These are phyloP conservation scores for Micractinium sp. DNA, from an alignment of 139 green algal genomes.

Conservation along the genomic window DNA sequence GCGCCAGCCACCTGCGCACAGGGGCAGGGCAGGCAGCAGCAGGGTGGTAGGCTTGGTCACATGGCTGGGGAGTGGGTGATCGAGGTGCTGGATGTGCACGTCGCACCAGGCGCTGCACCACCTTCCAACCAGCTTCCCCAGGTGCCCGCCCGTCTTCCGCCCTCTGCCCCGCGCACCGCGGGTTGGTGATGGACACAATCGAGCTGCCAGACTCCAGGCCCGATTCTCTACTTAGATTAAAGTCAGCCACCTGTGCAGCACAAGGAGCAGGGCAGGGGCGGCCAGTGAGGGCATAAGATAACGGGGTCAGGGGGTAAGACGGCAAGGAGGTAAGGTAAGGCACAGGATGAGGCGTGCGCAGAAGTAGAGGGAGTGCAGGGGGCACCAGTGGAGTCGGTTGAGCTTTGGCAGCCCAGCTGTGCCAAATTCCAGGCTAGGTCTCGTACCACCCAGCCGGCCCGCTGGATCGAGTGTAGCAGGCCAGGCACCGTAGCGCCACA, in stretches of 20 bases:
- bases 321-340: too few species aligned
- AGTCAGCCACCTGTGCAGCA: conserved; percentile 42
- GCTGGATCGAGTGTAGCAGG: neutral
- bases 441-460: neutral
- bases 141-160: neutral
- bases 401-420: neutral
- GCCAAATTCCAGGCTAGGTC: neutral
- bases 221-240: conserved; percentile 52
- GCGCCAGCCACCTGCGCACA: conserved; percentile 35
- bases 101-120: neutral
- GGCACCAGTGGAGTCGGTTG: too few species aligned
- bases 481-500: neutral
- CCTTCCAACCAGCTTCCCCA: neutral
- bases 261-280: too few species aligned
- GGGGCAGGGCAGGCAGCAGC: neutral
- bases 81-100: neutral
- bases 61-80: neutral
- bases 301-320: too few species aligned
- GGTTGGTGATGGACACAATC: conserved; percentile 50
- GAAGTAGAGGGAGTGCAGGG: too few species aligned
- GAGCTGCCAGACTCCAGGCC: conserved; percentile 31
- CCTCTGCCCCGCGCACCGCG: conserved; percentile 29
- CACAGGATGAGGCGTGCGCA: too few species aligned
- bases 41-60: neutral
- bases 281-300: too few species aligned